Conservation (phyloP, 2,329 filamentous ascomycete genomes). For the Penicillium italicum region DNA sequence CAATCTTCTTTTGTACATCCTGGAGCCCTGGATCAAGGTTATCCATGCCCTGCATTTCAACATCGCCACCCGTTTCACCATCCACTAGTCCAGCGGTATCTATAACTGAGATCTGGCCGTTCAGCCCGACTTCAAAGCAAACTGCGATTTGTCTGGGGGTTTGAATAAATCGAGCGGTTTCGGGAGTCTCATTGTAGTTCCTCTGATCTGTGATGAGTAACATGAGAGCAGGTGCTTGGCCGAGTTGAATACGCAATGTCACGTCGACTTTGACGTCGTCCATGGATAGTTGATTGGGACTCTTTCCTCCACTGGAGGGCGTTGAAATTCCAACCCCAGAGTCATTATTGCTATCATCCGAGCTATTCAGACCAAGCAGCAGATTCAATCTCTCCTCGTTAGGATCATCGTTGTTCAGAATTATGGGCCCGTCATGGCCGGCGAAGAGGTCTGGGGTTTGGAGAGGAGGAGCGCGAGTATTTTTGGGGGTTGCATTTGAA, state of each 20-base stretch:
- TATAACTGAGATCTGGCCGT: slow-evolving; percentile 40
- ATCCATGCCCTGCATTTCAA: slow-evolving; percentile 21
- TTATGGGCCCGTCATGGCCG: slow-evolving; percentile 19
- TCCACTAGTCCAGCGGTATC: slow-evolving; percentile 37
- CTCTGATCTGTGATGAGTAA: slow-evolving; percentile 34
- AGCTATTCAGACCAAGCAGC: slow-evolving; percentile 41
- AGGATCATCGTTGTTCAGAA: slow-evolving; percentile 42
- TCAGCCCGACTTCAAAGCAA: slow-evolving; percentile 40
- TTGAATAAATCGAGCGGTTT: slow-evolving; percentile 8
- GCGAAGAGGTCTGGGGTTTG: slow-evolving; percentile 12
- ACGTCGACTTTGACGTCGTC: slow-evolving; percentile 38
- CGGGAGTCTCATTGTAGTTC: slow-evolving; percentile 4
- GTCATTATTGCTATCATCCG: neutral
- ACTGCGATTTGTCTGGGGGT: slow-evolving; percentile 28
- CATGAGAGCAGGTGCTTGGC: slow-evolving; percentile 39
- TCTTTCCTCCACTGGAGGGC: neutral
- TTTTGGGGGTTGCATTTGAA: slow-evolving; percentile 6
- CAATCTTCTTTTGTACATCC: slow-evolving; percentile 34
- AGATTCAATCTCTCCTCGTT: slow-evolving; percentile 53
- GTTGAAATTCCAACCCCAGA: neutral
- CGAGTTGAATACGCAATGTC: slow-evolving; percentile 39
- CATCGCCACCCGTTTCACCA: slow-evolving; percentile 15
- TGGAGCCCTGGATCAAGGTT: slow-evolving; percentile 15
- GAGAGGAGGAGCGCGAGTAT: slow-evolving; percentile 1
- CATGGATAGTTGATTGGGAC: neutral